Percentiles rank a stretch among this genome's conserved stretches.
Conservation (phyloP, 768 basidiomycete genomes). For the Dictyophora rubrovolvata region DNA sequence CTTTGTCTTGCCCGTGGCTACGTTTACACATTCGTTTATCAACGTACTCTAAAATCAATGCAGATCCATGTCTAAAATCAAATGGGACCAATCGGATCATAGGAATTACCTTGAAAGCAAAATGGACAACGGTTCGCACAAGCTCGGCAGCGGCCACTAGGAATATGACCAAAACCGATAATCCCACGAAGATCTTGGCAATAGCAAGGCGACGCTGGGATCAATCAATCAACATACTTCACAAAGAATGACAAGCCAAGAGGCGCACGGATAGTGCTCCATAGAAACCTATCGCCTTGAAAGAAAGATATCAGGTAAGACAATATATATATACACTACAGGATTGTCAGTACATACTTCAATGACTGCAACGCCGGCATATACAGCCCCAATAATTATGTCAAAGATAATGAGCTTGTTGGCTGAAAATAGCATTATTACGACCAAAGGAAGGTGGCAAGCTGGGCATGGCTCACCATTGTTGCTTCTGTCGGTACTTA, state of each 20-base stretch:
- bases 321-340: not conserved
- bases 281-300: constrained; percentile 1
- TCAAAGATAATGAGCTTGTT: constrained; percentile 1
- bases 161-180: constrained; percentile 37
- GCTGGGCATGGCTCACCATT: not conserved
- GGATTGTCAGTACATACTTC: not conserved
- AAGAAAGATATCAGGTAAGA: not conserved
- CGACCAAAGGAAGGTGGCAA: not conserved
- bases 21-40: constrained; percentile 40
- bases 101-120: constrained; percentile 46
- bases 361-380: constrained; percentile 4
- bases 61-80: not conserved
- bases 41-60: constrained; percentile 33
- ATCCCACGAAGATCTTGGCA: constrained; percentile 46
- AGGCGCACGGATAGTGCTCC: constrained; percentile 4
- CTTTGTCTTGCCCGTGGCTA: constrained; percentile 27
- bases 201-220: constrained; percentile 16
- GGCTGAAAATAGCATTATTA: not conserved
- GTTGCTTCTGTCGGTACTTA: not conserved
- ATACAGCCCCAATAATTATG: constrained; percentile 4
- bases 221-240: not conserved
- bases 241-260: not conserved
- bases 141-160: constrained; percentile 43
- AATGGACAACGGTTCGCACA: constrained; percentile 52
- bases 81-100: constrained; percentile 1